Evolutionary conservation across 2,329 filamentous ascomycete species (phyloP), one percentile per base, ranked within the genome.

Genomic region (Apiospora marii): DNA sequence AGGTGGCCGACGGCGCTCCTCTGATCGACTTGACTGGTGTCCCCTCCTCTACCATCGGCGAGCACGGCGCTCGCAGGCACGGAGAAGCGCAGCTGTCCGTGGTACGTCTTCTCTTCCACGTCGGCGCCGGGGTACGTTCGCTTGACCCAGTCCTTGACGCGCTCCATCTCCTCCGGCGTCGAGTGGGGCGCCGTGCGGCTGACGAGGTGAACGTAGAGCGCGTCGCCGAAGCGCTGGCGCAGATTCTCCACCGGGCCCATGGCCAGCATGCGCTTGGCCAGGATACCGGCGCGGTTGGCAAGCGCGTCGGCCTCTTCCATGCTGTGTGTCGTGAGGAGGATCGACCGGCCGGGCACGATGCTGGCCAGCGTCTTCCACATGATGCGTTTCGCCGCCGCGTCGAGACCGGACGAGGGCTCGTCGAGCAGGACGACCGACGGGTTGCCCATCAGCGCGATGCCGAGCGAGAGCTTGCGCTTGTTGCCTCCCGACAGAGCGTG

Each of bases 231-330:
- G 71, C 92, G 90, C 64, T 88, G 87, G 10, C 95, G 88, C 3
- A 98, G 86, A 72, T 91, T 85, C 46, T 94, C 91, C 0, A 91
- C 92, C 0, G 92, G 93, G 4, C 95, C 95, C 12, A 96, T 86
- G 0, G 95, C 95, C 30, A 98, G 87, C 94, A 98, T 97, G 44
- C 91, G 88, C 76, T 90, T 89, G 12, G 95, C 94, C 83, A 98
- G 91, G 76, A 98, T 98, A 16, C 94, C 96, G 0, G 93, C 94
- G 1, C 94, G 89, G 43, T 91, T 91, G 0, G 95, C 95, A 2
- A 98, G 87, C 0, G 95, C 95, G 78, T 97, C 94, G 0, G 95
- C 96, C 83, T 98, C 96, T 81, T 98, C 95, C 95, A 98, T 98
- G 68, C 91, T 94, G 81, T 98, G 96, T 0, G 96, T 98, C 0